These are phyloP conservation scores for Saccharomycopsis sp. DNA, from an alignment of 805 yeast species.

Conservation along the genomic window DNA sequence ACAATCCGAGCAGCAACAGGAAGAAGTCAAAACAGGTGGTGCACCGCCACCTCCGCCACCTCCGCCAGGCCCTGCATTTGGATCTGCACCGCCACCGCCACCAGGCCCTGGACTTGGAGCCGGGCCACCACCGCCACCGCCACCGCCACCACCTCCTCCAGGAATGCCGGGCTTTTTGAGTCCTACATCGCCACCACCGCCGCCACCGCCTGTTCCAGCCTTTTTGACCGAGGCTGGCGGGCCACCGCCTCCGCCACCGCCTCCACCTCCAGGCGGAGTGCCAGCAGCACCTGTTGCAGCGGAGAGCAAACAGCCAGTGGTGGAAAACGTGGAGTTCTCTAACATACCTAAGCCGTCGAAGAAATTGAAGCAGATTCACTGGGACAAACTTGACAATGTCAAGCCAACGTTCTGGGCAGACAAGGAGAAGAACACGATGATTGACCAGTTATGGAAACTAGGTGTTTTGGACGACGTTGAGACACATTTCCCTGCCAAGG, in stretches of 20 bases:
- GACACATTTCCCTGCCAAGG: constrained; percentile 46
- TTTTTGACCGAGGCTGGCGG: constrained; percentile 23
- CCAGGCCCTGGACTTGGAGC: constrained; percentile 25
- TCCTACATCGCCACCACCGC: constrained; percentile 27
- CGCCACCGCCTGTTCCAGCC: constrained; percentile 33
- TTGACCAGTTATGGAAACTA: constrained; percentile 42
- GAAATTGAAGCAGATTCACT: constrained; percentile 71
- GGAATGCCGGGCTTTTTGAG: constrained; percentile 19
- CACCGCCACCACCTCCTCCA: constrained; percentile 29
- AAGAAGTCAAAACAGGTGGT: too few species aligned
- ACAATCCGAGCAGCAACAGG: too few species aligned
- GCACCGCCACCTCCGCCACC: constrained; percentile 28
- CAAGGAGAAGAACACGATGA: constrained; percentile 38
- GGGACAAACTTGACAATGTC: constrained; percentile 66
- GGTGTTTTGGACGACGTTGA: constrained; percentile 68
- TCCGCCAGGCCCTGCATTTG: too few species aligned
- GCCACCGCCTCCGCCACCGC: constrained; percentile 27
- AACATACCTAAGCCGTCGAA: constrained; percentile 43
- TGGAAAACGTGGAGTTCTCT: constrained; percentile 18
- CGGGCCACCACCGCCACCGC: constrained; percentile 23
- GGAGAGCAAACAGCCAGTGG: background rate
- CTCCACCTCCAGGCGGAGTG: constrained; percentile 29
- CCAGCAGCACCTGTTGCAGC: constrained; percentile 28
- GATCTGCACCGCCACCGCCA: constrained; percentile 27
- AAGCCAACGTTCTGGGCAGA: constrained; percentile 60